A percentile compares a stretch with the other conserved stretches of the same genome.
These are phyloP conservation scores for Parafenestella ontariensis DNA, from an alignment of 2,329 filamentous ascomycete genomes.

Conservation along the genomic window DNA sequence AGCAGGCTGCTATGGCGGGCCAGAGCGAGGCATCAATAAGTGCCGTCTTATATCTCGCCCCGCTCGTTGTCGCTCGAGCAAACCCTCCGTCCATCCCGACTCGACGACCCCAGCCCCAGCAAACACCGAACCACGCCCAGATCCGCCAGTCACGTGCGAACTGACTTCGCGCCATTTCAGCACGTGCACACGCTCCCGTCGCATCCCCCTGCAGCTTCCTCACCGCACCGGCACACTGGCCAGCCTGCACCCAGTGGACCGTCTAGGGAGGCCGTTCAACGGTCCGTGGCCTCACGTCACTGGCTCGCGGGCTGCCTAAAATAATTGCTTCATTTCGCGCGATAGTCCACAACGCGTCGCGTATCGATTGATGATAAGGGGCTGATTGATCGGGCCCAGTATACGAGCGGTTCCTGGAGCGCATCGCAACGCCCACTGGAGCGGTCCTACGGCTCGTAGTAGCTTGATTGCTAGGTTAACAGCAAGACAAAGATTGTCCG, in stretches of 20 bases:
- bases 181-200: slow-evolving; percentile 8
- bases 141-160: slow-evolving; percentile 16
- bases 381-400: slow-evolving; percentile 1
- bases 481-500: slow-evolving; percentile 13
- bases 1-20: slow-evolving; percentile 4
- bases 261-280: slow-evolving; percentile 19
- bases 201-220: slow-evolving; percentile 32
- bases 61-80: slow-evolving; percentile 1
- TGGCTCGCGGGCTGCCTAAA: slow-evolving; percentile 33
- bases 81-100: not conserved
- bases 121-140: not conserved
- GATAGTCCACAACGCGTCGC: slow-evolving; percentile 36
- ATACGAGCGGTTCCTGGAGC: slow-evolving; percentile 34
- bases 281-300: slow-evolving; percentile 39
- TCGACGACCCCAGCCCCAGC: too few relatives aligned
- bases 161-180: slow-evolving; percentile 4
- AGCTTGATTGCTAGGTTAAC: slow-evolving; percentile 20
- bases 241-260: slow-evolving; percentile 26
- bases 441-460: slow-evolving; percentile 20
- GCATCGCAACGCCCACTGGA: slow-evolving; percentile 21
- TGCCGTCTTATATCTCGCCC: slow-evolving; percentile 12
- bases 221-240: slow-evolving; percentile 22
- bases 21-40: not conserved
- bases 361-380: slow-evolving; percentile 30
- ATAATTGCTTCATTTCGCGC: slow-evolving; percentile 38